These are phyloP conservation scores for Chlorociboria aeruginascens DNA, from an alignment of 495 filamentous ascomycete genomes.

Conservation along the genomic window DNA sequence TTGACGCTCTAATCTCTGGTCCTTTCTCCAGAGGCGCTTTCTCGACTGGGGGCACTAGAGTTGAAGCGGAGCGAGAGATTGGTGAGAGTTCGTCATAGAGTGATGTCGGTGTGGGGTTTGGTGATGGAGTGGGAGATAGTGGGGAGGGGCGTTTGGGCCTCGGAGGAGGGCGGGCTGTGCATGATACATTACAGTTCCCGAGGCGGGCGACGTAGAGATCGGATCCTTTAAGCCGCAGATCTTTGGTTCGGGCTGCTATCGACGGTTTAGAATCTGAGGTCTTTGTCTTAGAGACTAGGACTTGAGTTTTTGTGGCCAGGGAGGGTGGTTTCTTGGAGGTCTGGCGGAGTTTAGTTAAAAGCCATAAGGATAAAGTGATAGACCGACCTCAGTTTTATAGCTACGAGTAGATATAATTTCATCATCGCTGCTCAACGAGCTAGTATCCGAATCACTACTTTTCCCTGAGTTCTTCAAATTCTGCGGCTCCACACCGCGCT, in stretches of 20 bases:
- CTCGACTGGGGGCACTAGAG: not conserved
- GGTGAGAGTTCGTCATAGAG: conserved; percentile 33
- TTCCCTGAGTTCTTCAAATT: not conserved
- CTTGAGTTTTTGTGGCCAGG: conserved; percentile 7
- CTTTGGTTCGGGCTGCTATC: conserved; percentile 29
- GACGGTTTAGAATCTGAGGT: conserved; percentile 11
- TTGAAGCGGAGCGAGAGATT: conserved; percentile 8
- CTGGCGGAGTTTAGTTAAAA: not conserved
- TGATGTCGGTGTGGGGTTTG: conserved; percentile 20
- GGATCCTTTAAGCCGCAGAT: conserved; percentile 33
- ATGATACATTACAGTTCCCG: conserved; percentile 11
- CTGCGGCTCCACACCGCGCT: conserved; percentile 8
- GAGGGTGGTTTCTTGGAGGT: conserved; percentile 1
- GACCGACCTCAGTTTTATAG: conserved; percentile 4
- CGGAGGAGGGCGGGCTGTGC: not conserved
- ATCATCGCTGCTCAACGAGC: not conserved
- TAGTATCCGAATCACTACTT: not conserved
- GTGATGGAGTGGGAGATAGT: not conserved
- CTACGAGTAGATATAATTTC: not conserved
- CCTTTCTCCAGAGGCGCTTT: not conserved
- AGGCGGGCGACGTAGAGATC: conserved; percentile 41
- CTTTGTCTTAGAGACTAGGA: conserved; percentile 15
- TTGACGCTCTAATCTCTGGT: conserved; percentile 24
- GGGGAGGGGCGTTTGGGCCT: not conserved
- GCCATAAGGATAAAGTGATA: not conserved